Base-by-base conservation (phyloP, 768 basidiomycete genomes). In the Phaeotremella skinneri region DNA sequence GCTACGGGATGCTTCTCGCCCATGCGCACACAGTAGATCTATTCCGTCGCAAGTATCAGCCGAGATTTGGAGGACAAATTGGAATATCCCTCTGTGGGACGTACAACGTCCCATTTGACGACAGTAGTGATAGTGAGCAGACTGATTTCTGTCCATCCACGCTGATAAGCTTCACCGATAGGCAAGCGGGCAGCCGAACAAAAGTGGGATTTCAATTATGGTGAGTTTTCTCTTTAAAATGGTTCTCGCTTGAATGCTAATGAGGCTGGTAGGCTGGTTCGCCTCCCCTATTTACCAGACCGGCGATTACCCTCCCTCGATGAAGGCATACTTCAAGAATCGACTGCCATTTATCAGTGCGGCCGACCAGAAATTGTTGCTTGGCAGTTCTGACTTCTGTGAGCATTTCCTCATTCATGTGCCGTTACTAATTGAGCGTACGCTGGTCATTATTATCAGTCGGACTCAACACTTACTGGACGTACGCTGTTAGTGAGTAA, bases 81-180 rank as follows among this genome's bases (percentile, higher is more conserved):
- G 87, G 87, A n/a, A 88, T 90, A 69, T 89, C 88, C 0, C 79
- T 89, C 45, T 88, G 88, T 65, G 85, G 87, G 11, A 85, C 87
- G 72, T 88, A 85, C 85, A 80, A 83, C 30, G 83, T 86, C 73
- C 87, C 88, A 6, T 89, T 84, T 61, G 85, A 88, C 63, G 82
- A 87, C 62, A 80, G 74, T 39, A 84, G 82, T 9, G 84, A 85
- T 68, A 88, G 88, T 88, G 69, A 65, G 85, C 78, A 48, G 58
- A 59, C 41, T 39, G 9, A 45, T 14, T 49, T 29, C 45, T 14
- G 11, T 37, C 32, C 3, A 30, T 39, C 1, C 43, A 42, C 52
- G 32, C 39, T 32, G 45, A 32, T 55, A 30, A 41, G 34, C 55
- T 51, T 37, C 27, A 21, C 45, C 14, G 48, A 55, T 52, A 52